Evolutionary conservation across 768 basidiomycete genomes (phyloP), one percentile per base, ranked within the genome.

Genomic region (Lyophyllum shimeji): DNA sequence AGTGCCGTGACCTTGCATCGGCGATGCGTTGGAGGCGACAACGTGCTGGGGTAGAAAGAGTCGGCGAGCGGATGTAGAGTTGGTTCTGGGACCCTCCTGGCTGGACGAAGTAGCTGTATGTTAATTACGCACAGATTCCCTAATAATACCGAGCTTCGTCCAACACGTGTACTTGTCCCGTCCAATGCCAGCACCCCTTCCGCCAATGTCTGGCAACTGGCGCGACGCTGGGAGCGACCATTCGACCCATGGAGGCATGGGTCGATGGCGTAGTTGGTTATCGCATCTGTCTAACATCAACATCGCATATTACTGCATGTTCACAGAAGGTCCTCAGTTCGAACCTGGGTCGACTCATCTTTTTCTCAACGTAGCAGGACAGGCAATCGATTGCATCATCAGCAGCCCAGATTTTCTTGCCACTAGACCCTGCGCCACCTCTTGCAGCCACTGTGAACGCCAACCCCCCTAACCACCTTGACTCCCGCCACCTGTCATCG

Each of bases 221-320:
- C n/a, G n/a, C n/a, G n/a, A n/a, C n/a, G n/a, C n/a, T n/a, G n/a
- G n/a, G n/a, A n/a, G n/a, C 55, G 61, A 39, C 37, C 37, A 39
- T 15, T 15, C n/a, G n/a, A n/a, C n/a, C n/a, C n/a, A n/a, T n/a
- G 4, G 3, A 18, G 5, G 17, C 17, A 40, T 18, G 60, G 63
- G 61, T 74, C 74, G 81, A 78, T 84, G 83, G 82, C 80, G 83
- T 85, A 85, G 82, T 82, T 85, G 83, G 83, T 83, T 83, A 86
- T 83, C 82, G 78, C 84, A 81, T 82, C 81, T 82, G 82, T 83
- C 82, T 84, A 51, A 64, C 60, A 58, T 25, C 11, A 15, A 7
- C 9, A 9, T 3, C n/a, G 34, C 3, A 40, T 18, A 45, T 15
- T 1, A 29, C 20, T 42, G 47, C 31, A 12, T 37, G 31, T 18